phyloP scores from a whole-genome alignment of 495 filamentous ascomycete species.

The Letharia lupina region DNA sequence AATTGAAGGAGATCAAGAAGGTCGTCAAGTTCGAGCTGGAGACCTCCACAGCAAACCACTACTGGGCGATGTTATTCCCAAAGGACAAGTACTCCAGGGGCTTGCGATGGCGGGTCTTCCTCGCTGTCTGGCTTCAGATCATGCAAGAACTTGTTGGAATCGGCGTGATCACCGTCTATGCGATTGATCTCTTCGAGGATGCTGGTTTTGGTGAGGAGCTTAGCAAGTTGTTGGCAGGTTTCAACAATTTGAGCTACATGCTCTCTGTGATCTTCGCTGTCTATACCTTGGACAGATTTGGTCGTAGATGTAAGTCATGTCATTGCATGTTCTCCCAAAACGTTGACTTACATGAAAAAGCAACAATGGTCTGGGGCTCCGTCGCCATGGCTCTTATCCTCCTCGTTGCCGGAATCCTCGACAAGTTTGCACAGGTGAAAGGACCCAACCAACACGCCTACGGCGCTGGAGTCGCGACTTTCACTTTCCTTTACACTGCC shows the following conservation, averaged over 20 bases:
- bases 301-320: constrained; percentile 21
- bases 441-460: constrained; percentile 25
- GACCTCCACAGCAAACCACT: constrained; percentile 24
- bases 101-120: constrained; percentile 47
- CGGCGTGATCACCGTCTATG: constrained; percentile 37
- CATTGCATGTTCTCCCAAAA: neutral
- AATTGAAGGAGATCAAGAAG: constrained; percentile 29
- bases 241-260: constrained; percentile 48
- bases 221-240: constrained; percentile 43
- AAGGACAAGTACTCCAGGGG: constrained; percentile 37
- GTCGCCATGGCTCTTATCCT: constrained; percentile 34
- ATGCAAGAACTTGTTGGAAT: constrained; percentile 40
- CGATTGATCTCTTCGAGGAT: constrained; percentile 35
- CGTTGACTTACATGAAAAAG: neutral
- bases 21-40: constrained; percentile 28
- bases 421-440: constrained; percentile 24
- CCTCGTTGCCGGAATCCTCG: constrained; percentile 26
- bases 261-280: constrained; percentile 47
- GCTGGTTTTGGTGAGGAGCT: constrained; percentile 39
- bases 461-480: constrained; percentile 39
- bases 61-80: constrained; percentile 26
- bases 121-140: constrained; percentile 48
- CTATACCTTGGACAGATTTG: constrained; percentile 31
- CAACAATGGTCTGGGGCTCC: constrained; percentile 42
- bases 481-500: constrained; percentile 48